Conservation (phyloP, 805 yeast species). For the Metschnikowia proteae region DNA sequence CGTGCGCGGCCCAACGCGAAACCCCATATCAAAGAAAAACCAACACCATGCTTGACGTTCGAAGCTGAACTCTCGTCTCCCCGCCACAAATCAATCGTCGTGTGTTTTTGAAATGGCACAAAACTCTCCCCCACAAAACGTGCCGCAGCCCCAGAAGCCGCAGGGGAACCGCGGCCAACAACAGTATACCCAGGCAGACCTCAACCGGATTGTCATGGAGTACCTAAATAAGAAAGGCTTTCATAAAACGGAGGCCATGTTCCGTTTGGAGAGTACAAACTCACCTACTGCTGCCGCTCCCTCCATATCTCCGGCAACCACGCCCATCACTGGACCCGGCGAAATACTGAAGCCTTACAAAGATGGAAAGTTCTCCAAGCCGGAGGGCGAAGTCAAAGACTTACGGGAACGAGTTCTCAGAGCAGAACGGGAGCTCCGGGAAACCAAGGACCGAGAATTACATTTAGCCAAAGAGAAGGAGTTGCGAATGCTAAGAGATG, state of each 20-base stretch:
- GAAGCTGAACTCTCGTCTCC: background rate
- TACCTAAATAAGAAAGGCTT: slow-evolving; percentile 92
- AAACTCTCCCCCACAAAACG: slow-evolving; percentile 1
- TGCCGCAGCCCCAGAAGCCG: slow-evolving; percentile 6
- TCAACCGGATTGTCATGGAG: slow-evolving; percentile 88
- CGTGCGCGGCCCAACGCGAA: slow-evolving; percentile 4
- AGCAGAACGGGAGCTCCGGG: slow-evolving; percentile 37
- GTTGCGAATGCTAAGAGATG: slow-evolving; percentile 34
- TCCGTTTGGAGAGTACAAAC: slow-evolving; percentile 78
- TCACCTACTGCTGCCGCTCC: slow-evolving; percentile 50
- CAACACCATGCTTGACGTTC: background rate
- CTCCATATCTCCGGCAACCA: slow-evolving; percentile 45
- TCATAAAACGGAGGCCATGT: slow-evolving; percentile 89
- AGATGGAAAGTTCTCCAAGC: slow-evolving; percentile 25
- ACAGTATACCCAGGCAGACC: slow-evolving; percentile 76
- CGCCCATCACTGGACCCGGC: slow-evolving; percentile 32
- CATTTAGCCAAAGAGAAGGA: slow-evolving; percentile 38
- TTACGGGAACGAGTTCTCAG: slow-evolving; percentile 31
- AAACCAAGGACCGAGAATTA: slow-evolving; percentile 36
- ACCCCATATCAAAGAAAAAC: slow-evolving; percentile 1
- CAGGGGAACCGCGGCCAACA: slow-evolving; percentile 20
- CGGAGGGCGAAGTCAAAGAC: slow-evolving; percentile 35
- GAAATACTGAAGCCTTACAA: slow-evolving; percentile 24
- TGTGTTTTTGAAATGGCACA: slow-evolving; percentile 10
- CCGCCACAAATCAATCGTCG: slow-evolving; percentile 3